Evolutionary conservation across 306 rosid species (phyloP).

Genomic region (Alnus rubra): DNA sequence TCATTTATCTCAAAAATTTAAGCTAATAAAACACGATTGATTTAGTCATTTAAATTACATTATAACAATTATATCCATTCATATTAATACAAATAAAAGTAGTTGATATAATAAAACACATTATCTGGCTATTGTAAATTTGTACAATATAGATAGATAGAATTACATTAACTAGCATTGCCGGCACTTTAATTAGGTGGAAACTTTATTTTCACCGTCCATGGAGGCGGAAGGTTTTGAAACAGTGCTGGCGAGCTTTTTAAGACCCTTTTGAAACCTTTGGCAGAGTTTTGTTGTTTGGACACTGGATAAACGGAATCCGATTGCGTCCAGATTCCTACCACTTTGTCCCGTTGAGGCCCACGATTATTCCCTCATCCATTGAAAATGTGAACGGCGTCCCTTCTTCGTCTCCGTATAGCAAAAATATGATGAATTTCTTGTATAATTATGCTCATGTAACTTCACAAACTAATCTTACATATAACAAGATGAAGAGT

Average conservation of each 20-base stretch:
- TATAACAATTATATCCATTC: no score
- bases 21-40: no score
- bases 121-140: no score
- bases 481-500: neutral
- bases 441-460: no score
- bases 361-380: constrained; percentile 57
- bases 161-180: no score
- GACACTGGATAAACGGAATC: constrained; percentile 34
- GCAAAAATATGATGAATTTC: no score
- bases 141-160: no score
- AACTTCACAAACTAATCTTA: neutral
- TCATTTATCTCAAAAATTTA: no score
- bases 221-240: constrained; percentile 33
- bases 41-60: no score
- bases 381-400: constrained; percentile 55
- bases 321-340: constrained; percentile 54
- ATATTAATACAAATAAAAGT: no score
- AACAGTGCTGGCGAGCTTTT: constrained; percentile 34
- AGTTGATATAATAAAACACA: no score
- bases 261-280: constrained; percentile 41
- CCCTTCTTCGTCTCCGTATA: constrained; percentile 57
- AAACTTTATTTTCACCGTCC: neutral
- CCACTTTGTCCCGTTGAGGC: constrained; percentile 52
- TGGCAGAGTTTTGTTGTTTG: constrained; percentile 35
- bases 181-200: neutral